Percentiles rank a stretch among this genome's conserved stretches.
These are phyloP conservation scores for Biscogniauxia sp. DNA, from an alignment of 2,329 filamentous ascomycete species.

Conservation along the genomic window DNA sequence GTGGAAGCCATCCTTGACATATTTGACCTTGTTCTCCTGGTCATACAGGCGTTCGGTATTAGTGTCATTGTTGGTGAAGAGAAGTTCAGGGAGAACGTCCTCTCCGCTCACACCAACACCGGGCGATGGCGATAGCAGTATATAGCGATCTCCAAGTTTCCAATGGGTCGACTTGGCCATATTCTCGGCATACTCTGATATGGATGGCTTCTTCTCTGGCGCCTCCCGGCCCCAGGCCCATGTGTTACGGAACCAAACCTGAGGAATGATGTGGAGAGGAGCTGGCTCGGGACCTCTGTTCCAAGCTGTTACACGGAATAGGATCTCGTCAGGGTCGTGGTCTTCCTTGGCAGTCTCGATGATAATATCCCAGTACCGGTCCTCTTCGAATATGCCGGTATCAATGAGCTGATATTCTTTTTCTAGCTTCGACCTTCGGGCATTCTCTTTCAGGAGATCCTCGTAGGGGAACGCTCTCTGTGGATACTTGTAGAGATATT, in stretches of 20 bases:
- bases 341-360: slow-evolving; percentile 94
- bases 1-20: slow-evolving; percentile 96
- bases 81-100: slow-evolving; percentile 78
- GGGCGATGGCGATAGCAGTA: slow-evolving; percentile 85
- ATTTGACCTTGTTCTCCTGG: slow-evolving; percentile 74
- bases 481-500: slow-evolving; percentile 96
- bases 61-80: slow-evolving; percentile 96
- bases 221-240: slow-evolving; percentile 90
- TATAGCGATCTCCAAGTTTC: slow-evolving; percentile 77
- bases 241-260: slow-evolving; percentile 96
- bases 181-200: slow-evolving; percentile 63
- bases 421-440: slow-evolving; percentile 69
- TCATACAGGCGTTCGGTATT: slow-evolving; percentile 77
- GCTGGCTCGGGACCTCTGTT: slow-evolving; percentile 90
- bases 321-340: slow-evolving; percentile 85
- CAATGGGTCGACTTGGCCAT: slow-evolving; percentile 75
- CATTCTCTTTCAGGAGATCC: slow-evolving; percentile 82
- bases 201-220: slow-evolving; percentile 74
- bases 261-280: slow-evolving; percentile 88
- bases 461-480: slow-evolving; percentile 91
- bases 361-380: slow-evolving; percentile 94
- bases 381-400: slow-evolving; percentile 82
- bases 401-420: slow-evolving; percentile 90
- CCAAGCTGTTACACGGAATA: slow-evolving; percentile 95
- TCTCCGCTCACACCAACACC: slow-evolving; percentile 74